phyloP scores from a whole-genome alignment of 345 rosid species.

The Lepidium sativum region DNA sequence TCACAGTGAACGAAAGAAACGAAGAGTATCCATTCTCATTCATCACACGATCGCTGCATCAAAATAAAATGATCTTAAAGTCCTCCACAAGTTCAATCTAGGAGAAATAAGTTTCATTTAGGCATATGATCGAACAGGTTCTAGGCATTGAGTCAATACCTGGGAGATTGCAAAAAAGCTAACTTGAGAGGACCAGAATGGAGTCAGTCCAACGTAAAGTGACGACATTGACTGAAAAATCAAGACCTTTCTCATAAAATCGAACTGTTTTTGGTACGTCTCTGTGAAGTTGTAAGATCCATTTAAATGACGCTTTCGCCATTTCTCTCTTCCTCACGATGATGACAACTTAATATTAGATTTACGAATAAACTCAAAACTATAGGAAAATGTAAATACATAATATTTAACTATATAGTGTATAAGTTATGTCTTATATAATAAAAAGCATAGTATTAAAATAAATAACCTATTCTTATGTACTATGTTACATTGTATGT shows the following conservation, averaged over 20 bases:
- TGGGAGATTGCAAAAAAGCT: constrained; percentile 66
- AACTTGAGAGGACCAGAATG: constrained; percentile 82
- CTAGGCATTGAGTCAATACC: constrained; percentile 29
- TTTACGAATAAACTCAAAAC: no score
- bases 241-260: constrained; percentile 84
- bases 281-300: constrained; percentile 88
- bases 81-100: not conserved
- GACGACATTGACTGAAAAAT: constrained; percentile 67
- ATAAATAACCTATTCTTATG: no score
- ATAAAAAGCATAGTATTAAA: no score
- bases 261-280: constrained; percentile 83
- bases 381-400: no score
- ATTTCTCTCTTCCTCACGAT: constrained; percentile 17
- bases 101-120: not conserved
- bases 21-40: constrained; percentile 60
- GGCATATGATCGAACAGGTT: constrained; percentile 46
- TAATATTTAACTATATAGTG: no score
- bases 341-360: not conserved
- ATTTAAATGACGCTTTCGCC: constrained; percentile 67
- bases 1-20: constrained; percentile 67
- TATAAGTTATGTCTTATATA: no score
- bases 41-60: constrained; percentile 43
- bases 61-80: no score
- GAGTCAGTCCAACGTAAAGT: constrained; percentile 88
- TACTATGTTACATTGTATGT: no score